Conservation (phyloP, 2,329 filamentous ascomycete species). For the Nemania abortiva region DNA sequence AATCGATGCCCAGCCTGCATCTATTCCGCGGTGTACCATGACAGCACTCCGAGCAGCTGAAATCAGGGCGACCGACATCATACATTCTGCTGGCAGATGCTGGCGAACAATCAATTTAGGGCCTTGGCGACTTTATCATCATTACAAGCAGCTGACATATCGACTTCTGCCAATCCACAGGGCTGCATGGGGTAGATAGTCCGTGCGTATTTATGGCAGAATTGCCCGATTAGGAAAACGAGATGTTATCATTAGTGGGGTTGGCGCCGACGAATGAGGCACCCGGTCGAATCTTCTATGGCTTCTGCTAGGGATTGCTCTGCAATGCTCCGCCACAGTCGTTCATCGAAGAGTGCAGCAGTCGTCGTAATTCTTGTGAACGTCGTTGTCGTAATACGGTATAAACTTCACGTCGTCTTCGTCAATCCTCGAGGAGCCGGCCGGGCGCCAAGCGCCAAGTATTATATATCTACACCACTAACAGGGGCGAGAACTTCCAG, state of each 20-base stretch:
- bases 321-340: not conserved
- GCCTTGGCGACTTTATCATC: conserved; percentile 35
- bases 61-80: conserved; percentile 34
- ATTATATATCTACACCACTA: not conserved
- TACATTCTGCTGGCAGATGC: conserved; percentile 3
- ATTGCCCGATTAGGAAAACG: conserved; percentile 36
- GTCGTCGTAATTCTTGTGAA: conserved; percentile 27
- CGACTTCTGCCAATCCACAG: conserved; percentile 16
- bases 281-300: not conserved
- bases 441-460: conserved; percentile 29
- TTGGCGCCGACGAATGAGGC: not conserved
- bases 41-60: conserved; percentile 27
- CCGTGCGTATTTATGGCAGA: conserved; percentile 16
- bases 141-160: conserved; percentile 39
- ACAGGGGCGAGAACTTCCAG: too few species aligned
- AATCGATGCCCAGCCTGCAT: not conserved
- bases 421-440: conserved; percentile 9
- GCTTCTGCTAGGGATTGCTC: not conserved
- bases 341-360: not conserved
- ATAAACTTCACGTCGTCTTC: conserved; percentile 22
- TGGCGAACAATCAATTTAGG: conserved; percentile 30
- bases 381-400: conserved; percentile 25
- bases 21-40: conserved; percentile 14
- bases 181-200: conserved; percentile 33
- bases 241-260: conserved; percentile 25